Base-by-base conservation (phyloP, 2,329 filamentous ascomycete genomes). In the Zopfia rhizophila region DNA sequence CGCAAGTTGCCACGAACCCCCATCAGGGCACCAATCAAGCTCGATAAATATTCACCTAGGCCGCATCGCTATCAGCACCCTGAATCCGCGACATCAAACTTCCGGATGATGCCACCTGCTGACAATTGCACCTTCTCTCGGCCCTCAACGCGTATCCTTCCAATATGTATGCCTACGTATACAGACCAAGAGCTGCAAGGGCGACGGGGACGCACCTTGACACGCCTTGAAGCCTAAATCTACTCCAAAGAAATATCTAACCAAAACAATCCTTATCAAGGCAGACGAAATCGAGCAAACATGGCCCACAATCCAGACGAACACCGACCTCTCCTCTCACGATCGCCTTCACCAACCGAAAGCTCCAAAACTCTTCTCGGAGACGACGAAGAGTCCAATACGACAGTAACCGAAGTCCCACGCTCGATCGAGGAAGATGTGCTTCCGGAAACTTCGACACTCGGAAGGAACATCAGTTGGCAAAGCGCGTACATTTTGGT, bases 401-500 rank as follows among this genome's bases (percentile, higher is more conserved):
- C 40, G 4, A 51, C 51, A 3, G 29, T 49, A n/a, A 41, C 31
- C 2, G 47, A 56, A 21, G 45, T 53, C 4, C 46, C 54, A 2
- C 59, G 60, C 3, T 53, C 54, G 4, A 54, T 86, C 46, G 82
- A 86, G 59, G 80, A 85, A 55, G 78, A 82, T 50, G 79, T 84
- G 4, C 63, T 86, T 0, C 83, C 80, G 2, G 84, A 86, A 56
- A 82, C 82, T 1, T 81, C 82, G 0, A 75, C 77, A 0, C 70
- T 79, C 16, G 84, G 84, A 1, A 77, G 85, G 14, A 85, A 77
- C 12, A 78, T 89, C 37, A 80, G 73, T 45, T 87, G 85, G 83
- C 75, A 76, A 18, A 85, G 81, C 56, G 82, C 83, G 1, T 88
- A 85, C 63, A 84, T 89, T 42, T 75, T 89, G 14, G 83, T 87